phyloP scores from a whole-genome alignment of 1,284 basidiomycete genomes.

The Abortiporus biennis region DNA sequence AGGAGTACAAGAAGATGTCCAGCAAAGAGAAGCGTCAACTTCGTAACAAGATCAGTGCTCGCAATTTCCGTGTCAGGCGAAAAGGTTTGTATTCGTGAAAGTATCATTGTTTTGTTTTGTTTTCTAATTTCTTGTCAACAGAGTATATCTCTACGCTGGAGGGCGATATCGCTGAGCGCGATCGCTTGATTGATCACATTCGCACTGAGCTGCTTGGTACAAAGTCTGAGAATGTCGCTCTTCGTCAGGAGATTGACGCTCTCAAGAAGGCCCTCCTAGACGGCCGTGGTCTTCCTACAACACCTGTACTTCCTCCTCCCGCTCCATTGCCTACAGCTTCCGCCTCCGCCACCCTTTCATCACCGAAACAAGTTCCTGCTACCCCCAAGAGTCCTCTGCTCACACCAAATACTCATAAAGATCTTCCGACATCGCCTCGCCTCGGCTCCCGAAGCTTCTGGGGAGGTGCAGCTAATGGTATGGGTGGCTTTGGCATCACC shows the following conservation, averaged over 20 bases:
- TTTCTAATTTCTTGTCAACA: constrained; percentile 21
- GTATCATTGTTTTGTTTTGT: constrained; percentile 10
- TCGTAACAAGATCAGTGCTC: constrained; percentile 93
- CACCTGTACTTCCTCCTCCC: constrained; percentile 39
- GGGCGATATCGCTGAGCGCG: constrained; percentile 89
- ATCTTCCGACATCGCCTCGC: constrained; percentile 62
- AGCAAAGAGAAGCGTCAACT: constrained; percentile 96
- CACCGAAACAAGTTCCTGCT: constrained; percentile 15
- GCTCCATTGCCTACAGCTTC: constrained; percentile 32
- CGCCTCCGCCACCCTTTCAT: constrained; percentile 18
- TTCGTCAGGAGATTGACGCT: constrained; percentile 79
- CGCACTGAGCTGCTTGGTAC: constrained; percentile 79
- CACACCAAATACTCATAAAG: constrained; percentile 80
- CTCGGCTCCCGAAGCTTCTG: constrained; percentile 57
- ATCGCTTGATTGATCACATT: constrained; percentile 85
- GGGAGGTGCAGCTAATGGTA: constrained; percentile 52
- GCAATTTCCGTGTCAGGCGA: constrained; percentile 90
- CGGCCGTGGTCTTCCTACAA: constrained; percentile 36
- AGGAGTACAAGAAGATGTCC: constrained; percentile 93
- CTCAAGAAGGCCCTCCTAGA: constrained; percentile 78
- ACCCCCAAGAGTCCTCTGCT: constrained; percentile 34
- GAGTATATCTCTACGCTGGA: constrained; percentile 94
- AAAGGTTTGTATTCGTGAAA: constrained; percentile 55
- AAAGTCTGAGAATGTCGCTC: constrained; percentile 77
- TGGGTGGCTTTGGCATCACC: constrained; percentile 57